Evolutionary conservation across 2,329 filamentous ascomycete genomes (phyloP), one percentile per base, ranked within the genome.

Genomic region (Capronia americana): DNA sequence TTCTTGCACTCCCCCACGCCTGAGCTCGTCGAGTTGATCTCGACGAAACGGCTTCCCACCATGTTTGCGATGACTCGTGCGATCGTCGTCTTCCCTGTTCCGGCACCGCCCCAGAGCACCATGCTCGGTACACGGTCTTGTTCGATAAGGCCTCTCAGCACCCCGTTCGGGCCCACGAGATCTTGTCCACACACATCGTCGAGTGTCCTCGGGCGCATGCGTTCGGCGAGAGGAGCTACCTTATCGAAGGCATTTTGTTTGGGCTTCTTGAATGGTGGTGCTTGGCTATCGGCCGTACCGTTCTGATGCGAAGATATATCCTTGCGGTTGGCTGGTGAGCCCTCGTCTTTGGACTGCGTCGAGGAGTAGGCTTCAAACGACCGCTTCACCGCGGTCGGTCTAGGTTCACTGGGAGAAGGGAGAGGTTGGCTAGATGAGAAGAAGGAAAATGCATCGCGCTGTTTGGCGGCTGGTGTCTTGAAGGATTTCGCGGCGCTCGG

Each of bases 1-100:
- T 93, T 95, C 80, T 97, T 97, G 84, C 91, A 93, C 77, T 98
- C 94, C 26, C 86, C 88, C 20, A 98, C 91, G 1, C 93, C 94
- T 6, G 90, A 90, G 72, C 88, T 93, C 1, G 94, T 97, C 69
- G 92, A 94, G 78, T 97, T 97, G 80, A 98, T 93, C 82, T 99
- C 95, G 70, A 97, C 89, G 77, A 98, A 98, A 12, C 94, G 87
- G 62, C 90, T 90, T 8, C 90, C 92, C 0, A 92, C 92, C 75
- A 89, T 90, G 17, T 88, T 87, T 3, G 95, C 92, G 66, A 99
- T 92, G 57, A 96, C 92, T 4, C 95, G 85, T 23, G 95, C 95
- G 72, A 99, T 97, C 0, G 95, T 84, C 23, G 82, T 84, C 72
- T 84, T 84, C 20, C 82, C 82, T 17, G 81, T 84, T 1, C 82